A percentile compares a stretch with the other conserved stretches of the same genome.
phyloP scores from a whole-genome alignment of 176 grass and related monocot genomes.

The Oryza officinalis region DNA sequence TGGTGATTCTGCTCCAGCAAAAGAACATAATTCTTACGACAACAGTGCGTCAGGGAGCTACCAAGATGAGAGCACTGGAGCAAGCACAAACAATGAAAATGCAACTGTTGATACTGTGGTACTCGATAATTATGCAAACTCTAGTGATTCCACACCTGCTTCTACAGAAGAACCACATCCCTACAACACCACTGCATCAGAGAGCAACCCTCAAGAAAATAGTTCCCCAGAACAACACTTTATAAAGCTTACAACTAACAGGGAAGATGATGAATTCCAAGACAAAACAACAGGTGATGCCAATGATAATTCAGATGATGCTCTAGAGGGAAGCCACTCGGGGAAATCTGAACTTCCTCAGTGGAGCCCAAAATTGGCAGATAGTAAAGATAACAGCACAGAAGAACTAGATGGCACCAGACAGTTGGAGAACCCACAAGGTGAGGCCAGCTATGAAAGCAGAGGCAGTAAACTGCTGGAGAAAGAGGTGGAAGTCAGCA shows the following conservation, averaged over 20 bases:
- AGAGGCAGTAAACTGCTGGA: conserved; percentile 55
- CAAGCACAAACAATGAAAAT: conserved; percentile 28
- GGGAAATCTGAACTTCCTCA: conserved; percentile 51
- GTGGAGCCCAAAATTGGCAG: conserved; percentile 16
- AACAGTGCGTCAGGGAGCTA: conserved; percentile 33
- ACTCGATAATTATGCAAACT: conserved; percentile 7
- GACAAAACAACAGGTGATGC: conserved; percentile 39
- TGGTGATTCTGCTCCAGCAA: conserved; percentile 33
- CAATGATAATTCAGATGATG: conserved; percentile 38
- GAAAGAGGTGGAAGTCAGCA: conserved; percentile 37
- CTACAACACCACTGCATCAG: conserved; percentile 29
- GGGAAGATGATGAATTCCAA: conserved; percentile 47
- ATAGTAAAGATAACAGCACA: conserved; percentile 39
- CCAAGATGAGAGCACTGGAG: conserved; percentile 34
- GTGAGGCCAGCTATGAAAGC: conserved; percentile 27
- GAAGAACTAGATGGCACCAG: conserved; percentile 31
- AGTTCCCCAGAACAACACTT: conserved; percentile 57
- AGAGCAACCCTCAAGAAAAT: conserved; percentile 42
- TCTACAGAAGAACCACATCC: conserved; percentile 39
- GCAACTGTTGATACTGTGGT: conserved; percentile 25
- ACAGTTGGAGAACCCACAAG: conserved; percentile 47
- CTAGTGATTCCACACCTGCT: conserved; percentile 25
- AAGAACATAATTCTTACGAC: conserved; percentile 31
- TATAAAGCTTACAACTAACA: conserved; percentile 68
- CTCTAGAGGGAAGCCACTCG: conserved; percentile 38